Evolutionary conservation across 73 alveolate genomes (phyloP), one percentile per base, ranked within the genome.

Genomic region (Uronychia setigera): DNA sequence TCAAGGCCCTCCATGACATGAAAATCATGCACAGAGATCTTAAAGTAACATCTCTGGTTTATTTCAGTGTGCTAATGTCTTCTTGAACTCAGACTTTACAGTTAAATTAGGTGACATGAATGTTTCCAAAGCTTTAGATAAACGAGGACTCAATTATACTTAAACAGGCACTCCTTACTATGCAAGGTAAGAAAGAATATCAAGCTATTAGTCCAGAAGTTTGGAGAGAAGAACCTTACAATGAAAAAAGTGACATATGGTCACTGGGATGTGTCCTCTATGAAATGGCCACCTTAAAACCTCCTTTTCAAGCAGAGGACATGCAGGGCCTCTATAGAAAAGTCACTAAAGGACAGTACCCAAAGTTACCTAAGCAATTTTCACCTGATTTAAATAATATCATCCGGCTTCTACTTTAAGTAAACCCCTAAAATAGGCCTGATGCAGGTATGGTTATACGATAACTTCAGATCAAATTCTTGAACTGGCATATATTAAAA

Each of bases 241-340:
- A 94, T 58, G 81, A 88, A 67, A 95, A 96, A 93, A 93, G 98
- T 82, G 99, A 96, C 88, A 95, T 95, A 1, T 96, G 99, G 99
- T 88, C 97, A 32, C 80, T 96, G 46, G 99, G 99, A 59, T 95
- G 98, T 83, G 96, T 96, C 0, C 87, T 95, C 81, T 96, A 96
- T 95, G 98, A 96, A 87, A 78, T 93, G 93, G 85, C 85, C 9
- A 93, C 94, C 86, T 60, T 91, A 30, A 91, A 80, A 60, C 94
- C 98, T 31, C 98, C 96, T 35, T 93, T 93, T 77, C 81, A 85
- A 90, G 95, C 94, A 27, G 89, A 87, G 58, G 88, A 93, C 30
- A 93, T 93, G 97, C 84, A 90, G 77, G 94, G 93, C 60, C 87
- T 93, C 67, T 93, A 76, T 79, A 90, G 83, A 78, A 89, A 93